phyloP scores from a whole-genome alignment of 2,329 filamentous ascomycete species.

The Fusarium protoensiforme region DNA sequence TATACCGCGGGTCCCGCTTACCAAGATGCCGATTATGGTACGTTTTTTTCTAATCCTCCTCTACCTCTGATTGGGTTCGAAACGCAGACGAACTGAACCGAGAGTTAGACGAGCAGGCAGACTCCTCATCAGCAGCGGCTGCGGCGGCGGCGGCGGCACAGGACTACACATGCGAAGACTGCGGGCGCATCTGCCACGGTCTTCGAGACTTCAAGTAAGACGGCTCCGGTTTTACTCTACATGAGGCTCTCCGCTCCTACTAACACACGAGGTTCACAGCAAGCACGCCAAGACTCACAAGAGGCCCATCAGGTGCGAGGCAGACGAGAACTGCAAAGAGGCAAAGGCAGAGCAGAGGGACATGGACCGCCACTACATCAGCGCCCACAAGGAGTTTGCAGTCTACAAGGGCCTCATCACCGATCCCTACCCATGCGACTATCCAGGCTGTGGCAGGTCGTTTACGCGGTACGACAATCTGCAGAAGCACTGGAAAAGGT shows the following conservation, averaged over 20 bases:
- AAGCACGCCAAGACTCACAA: conserved; percentile 39
- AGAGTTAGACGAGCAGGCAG: conserved; percentile 4
- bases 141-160: not conserved
- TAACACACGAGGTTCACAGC: conserved; percentile 15
- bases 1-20: conserved; percentile 8
- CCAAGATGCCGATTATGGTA: conserved; percentile 17
- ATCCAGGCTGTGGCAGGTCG: not conserved
- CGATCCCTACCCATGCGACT: conserved; percentile 1
- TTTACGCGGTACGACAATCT: conserved; percentile 37
- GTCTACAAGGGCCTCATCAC: not conserved
- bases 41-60: not conserved
- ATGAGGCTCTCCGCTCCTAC: not conserved
- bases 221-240: too few relatives aligned
- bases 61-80: not conserved
- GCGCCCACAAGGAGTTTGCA: conserved; percentile 26
- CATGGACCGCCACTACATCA: conserved; percentile 40
- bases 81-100: not conserved
- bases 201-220: conserved; percentile 27
- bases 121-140: conserved; percentile 10
- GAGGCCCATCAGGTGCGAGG: conserved; percentile 35
- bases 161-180: conserved; percentile 11
- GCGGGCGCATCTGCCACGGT: not conserved
- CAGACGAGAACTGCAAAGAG: conserved; percentile 15
- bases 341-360: conserved; percentile 36
- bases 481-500: conserved; percentile 31